Evolutionary conservation across 129 eudicot species (phyloP), one percentile per base, ranked within the genome.

Genomic region (Tagetes erecta): DNA sequence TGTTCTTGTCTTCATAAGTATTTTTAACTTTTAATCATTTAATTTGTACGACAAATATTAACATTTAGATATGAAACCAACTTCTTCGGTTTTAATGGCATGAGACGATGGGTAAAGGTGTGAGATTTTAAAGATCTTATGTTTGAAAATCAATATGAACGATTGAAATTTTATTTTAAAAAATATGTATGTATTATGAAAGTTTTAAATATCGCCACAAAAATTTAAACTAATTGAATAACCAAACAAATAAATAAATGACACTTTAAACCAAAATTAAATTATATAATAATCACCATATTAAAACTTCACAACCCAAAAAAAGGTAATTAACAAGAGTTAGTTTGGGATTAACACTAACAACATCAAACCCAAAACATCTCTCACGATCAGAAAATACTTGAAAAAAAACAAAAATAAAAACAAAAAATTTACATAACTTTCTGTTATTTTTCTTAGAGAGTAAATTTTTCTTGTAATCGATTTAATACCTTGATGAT

Each of bases 401-500:
- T 38, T 5, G 27, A 34, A 36, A 35, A 73, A 40, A n/a, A 7
- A 13, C 4, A 33, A 53, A 8, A 74, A n/a, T 59, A 33, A 36
- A 31, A 59, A 65, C 49, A 41, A 58, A 10, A 69, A 75, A 83
- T 81, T 68, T 85, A 85, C 85, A 85, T 67, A 78, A 30, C 70
- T 45, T 45, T 82, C 67, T 38, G 69, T 71, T 76, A 70, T 59
- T 57, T 55, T 73, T 63, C 77, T 44, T 59, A 53, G 52, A 37
- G 70, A 47, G 67, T 76, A 67, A 76, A 56, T 67, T 50, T 63
- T 74, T 49, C 75, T 64, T 81, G 60, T 41, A 33, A 52, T 64
- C 65, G 46, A 76, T 64, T 53, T 64, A 33, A n/a, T 77, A 76
- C 74, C 71, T 64, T 56, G 27, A 36, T 12, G 35, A 20, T 14